These are phyloP conservation scores for Earliella scabrosa DNA, from an alignment of 1,284 basidiomycete species.

Conservation along the genomic window DNA sequence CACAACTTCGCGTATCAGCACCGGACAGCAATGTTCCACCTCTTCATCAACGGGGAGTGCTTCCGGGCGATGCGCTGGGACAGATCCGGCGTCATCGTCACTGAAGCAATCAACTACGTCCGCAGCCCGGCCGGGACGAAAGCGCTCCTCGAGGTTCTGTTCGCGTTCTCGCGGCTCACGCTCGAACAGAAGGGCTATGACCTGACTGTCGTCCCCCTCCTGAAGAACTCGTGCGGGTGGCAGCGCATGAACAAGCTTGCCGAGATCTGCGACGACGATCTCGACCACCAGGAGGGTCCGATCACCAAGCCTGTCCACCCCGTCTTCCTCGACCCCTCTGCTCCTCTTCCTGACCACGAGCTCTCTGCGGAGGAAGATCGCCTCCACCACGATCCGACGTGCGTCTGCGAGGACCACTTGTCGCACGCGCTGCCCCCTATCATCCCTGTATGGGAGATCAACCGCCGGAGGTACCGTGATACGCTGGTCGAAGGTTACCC, in stretches of 20 bases:
- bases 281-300: not conserved
- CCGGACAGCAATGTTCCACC: not conserved
- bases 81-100: no score
- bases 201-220: not conserved
- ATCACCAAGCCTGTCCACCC: not conserved
- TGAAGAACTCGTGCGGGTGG: not conserved
- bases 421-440: no score
- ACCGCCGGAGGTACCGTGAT: no score
- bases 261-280: no score
- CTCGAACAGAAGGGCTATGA: no score
- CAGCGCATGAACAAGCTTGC: not conserved
- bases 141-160: no score
- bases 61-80: slow-evolving; percentile 6
- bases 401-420: not conserved
- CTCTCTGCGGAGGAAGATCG: not conserved
- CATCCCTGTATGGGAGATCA: no score
- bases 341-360: not conserved
- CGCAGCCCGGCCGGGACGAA: no score
- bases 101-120: no score
- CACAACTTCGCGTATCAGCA: no score
- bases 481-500: not conserved
- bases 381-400: not conserved
- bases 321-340: no score
- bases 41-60: not conserved
- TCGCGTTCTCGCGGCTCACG: no score